phyloP scores from a whole-genome alignment of 257 asterid species.

The Lycium ferocissimum region DNA sequence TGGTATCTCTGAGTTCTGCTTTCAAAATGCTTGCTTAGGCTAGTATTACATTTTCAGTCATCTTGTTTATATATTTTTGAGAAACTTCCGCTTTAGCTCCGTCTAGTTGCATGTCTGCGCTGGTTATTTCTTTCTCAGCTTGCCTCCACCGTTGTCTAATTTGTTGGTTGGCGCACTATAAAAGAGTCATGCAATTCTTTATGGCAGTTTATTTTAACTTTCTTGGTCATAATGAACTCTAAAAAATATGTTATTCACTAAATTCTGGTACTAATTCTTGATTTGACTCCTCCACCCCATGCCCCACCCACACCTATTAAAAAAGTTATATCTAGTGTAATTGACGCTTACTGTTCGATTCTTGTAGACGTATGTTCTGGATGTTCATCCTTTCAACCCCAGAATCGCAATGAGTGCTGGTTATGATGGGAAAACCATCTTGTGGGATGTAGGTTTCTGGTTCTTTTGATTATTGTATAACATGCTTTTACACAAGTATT shows the following conservation, averaged over 20 bases:
- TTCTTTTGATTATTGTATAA: conserved; percentile 36
- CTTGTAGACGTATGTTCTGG: conserved; percentile 92
- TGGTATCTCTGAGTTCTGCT: conserved; percentile 16
- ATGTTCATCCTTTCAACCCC: conserved; percentile 98
- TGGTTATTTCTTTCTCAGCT: background rate
- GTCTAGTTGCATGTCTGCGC: background rate
- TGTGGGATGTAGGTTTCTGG: conserved; percentile 91
- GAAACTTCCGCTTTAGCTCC: background rate
- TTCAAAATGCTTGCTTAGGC: conserved; percentile 26
- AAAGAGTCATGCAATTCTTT: conserved; percentile 12
- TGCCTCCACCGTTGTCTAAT: conserved; percentile 3
- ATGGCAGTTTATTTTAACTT: conserved; percentile 18
- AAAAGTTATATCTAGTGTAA: background rate
- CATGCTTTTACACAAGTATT: conserved; percentile 11
- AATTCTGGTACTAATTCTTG: background rate
- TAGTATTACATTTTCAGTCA: conserved; percentile 4
- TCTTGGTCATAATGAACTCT: background rate
- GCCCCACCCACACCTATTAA: background rate
- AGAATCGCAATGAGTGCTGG: conserved; percentile 99
- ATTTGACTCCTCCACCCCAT: conserved; percentile 1
- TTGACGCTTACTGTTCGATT: conserved; percentile 32
- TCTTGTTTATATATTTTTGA: conserved; percentile 6
- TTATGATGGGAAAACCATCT: conserved; percentile 95
- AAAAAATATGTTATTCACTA: background rate
- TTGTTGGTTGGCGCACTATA: background rate